Evolutionary conservation across 2,329 filamentous ascomycete genomes (phyloP).

Genomic region (Xylariaceae sp.): DNA sequence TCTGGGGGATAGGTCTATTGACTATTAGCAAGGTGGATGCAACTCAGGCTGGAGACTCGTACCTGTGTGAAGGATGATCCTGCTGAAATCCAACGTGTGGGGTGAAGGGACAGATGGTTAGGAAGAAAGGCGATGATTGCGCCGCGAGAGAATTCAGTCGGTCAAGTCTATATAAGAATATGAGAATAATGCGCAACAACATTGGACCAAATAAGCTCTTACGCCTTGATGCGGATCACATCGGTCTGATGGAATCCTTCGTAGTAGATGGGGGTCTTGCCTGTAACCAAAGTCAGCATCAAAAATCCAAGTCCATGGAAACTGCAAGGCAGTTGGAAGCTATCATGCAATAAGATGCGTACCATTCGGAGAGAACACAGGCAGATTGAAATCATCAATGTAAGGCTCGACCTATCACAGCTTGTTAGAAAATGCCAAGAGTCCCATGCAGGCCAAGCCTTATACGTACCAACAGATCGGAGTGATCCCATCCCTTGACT

Average conservation of each 20-base stretch:
- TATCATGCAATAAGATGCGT: not conserved
- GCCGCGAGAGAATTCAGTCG: conserved; percentile 1
- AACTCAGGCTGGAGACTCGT: not conserved
- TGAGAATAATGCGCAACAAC: too few relatives aligned
- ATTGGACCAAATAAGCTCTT: not conserved
- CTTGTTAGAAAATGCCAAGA: too few relatives aligned
- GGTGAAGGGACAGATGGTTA: conserved; percentile 5
- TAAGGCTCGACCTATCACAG: conserved; percentile 5
- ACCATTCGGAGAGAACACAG: conserved; percentile 8
- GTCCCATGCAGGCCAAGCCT: too few relatives aligned
- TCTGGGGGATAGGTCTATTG: conserved; percentile 6
- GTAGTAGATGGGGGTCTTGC: conserved; percentile 11
- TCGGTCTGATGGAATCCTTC: conserved; percentile 12
- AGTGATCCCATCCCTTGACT: conserved; percentile 6
- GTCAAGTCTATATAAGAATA: conserved; percentile 1
- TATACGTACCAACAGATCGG: conserved; percentile 3
- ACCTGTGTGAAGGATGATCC: not conserved
- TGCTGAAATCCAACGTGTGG: conserved; percentile 2
- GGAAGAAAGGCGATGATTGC: conserved; percentile 3
- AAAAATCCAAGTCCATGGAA: not conserved
- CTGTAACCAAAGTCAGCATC: not conserved
- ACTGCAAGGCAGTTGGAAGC: too few relatives aligned
- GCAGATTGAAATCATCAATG: conserved; percentile 4
- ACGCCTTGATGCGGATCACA: conserved; percentile 10
- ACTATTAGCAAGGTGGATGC: too few relatives aligned